These are phyloP conservation scores for Rosa hybrid DNA, from an alignment of 331 rosid species.

Conservation along the genomic window DNA sequence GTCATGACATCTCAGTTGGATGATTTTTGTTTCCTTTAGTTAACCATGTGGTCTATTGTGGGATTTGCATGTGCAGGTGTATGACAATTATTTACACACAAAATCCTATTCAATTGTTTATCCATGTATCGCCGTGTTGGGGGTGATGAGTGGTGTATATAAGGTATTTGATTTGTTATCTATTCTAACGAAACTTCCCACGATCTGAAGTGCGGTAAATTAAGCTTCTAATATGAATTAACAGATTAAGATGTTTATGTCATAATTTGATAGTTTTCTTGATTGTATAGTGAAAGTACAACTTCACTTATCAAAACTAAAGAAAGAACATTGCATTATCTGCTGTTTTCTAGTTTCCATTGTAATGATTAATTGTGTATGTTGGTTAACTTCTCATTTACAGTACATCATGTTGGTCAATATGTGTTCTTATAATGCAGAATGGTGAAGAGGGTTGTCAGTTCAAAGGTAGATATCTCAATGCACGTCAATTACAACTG, in stretches of 20 bases:
- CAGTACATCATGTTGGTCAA: too few relatives aligned
- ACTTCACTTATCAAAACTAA: too few relatives aligned
- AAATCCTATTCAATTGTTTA: conserved; percentile 84
- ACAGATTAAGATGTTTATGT: conserved; percentile 43
- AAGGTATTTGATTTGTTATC: conserved; percentile 49
- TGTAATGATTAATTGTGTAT: too few relatives aligned
- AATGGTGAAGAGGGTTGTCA: too few relatives aligned
- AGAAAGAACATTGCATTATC: too few relatives aligned
- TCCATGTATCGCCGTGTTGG: conserved; percentile 81
- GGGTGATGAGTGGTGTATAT: conserved; percentile 86
- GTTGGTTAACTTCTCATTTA: too few relatives aligned
- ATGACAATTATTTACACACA: conserved; percentile 60
- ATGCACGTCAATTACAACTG: too few relatives aligned
- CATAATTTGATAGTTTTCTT: too few relatives aligned
- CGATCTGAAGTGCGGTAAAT: conserved; percentile 26
- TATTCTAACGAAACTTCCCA: conserved; percentile 19
- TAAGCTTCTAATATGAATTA: conserved; percentile 33
- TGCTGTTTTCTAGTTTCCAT: too few relatives aligned
- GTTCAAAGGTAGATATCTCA: too few relatives aligned
- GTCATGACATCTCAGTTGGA: background rate
- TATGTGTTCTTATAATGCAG: too few relatives aligned
- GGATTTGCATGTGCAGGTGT: conserved; percentile 53
- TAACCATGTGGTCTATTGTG: conserved; percentile 9
- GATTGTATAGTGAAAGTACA: too few relatives aligned
- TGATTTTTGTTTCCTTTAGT: background rate